These are phyloP conservation scores for Rutstroemia sp. DNA, from an alignment of 2,329 filamentous ascomycete species.

Conservation along the genomic window DNA sequence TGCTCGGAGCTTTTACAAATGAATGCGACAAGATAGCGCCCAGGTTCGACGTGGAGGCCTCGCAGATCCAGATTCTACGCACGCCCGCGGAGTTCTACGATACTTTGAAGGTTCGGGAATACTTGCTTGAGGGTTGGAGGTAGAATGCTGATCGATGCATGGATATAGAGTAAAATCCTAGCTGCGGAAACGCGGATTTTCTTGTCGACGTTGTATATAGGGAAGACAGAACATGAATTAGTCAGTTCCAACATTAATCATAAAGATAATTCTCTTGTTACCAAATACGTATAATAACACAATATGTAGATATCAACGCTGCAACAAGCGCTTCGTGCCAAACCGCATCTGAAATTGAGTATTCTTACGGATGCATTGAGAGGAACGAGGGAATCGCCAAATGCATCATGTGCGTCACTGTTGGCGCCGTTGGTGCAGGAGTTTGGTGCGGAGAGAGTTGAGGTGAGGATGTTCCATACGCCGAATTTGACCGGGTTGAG, in stretches of 20 bases:
- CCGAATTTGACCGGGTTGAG: constrained; percentile 84
- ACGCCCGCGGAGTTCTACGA: constrained; percentile 87
- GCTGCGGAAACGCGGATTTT: constrained; percentile 75
- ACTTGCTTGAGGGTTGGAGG: not conserved
- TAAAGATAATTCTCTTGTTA: no score
- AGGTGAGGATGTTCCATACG: constrained; percentile 96
- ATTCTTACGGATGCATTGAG: constrained; percentile 87
- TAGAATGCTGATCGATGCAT: constrained; percentile 22
- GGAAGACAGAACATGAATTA: constrained; percentile 84
- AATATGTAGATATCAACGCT: constrained; percentile 60
- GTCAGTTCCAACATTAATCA: constrained; percentile 33
- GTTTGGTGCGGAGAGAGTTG: constrained; percentile 77
- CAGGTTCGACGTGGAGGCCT: constrained; percentile 78
- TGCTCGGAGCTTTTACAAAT: constrained; percentile 52
- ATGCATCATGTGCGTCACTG: constrained; percentile 80
- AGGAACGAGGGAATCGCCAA: constrained; percentile 82
- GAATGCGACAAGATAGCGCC: constrained; percentile 87
- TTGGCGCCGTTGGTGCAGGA: constrained; percentile 76
- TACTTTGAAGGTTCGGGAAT: constrained; percentile 65
- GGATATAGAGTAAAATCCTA: constrained; percentile 65
- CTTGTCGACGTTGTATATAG: constrained; percentile 93
- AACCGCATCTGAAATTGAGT: constrained; percentile 72
- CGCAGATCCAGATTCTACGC: constrained; percentile 70
- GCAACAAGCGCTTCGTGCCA: constrained; percentile 63
- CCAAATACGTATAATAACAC: not conserved